These are phyloP conservation scores for Favolaschia claudopus DNA, from an alignment of 768 basidiomycete genomes.

Conservation along the genomic window DNA sequence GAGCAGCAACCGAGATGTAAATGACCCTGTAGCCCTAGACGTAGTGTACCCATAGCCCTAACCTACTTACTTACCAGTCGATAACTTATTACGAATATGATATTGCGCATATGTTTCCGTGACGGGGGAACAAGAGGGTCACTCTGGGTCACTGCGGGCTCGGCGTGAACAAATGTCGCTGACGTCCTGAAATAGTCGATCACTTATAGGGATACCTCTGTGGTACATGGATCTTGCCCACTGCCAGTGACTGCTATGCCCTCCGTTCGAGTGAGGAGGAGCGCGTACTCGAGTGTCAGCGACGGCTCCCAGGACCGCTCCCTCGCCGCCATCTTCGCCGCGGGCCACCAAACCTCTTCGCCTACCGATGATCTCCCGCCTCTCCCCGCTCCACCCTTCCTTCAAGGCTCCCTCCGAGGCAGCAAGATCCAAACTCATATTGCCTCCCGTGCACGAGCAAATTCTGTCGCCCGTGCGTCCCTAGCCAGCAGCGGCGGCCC, in stretches of 20 bases:
- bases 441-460: slow-evolving; percentile 1
- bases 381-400: slow-evolving; percentile 6
- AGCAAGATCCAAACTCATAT: slow-evolving; percentile 47
- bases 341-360: too few relatives aligned
- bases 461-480: not conserved
- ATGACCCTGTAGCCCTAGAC: not conserved
- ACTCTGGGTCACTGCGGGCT: too few relatives aligned
- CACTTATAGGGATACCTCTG: not conserved
- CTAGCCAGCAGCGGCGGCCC: slow-evolving; percentile 1
- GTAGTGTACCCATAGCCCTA: slow-evolving; percentile 5
- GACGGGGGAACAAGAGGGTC: too few relatives aligned
- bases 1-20: slow-evolving; percentile 6
- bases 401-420: slow-evolving; percentile 14
- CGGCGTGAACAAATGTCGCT: too few relatives aligned
- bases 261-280: slow-evolving; percentile 22
- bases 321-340: slow-evolving; percentile 10
- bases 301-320: slow-evolving; percentile 6
- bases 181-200: too few relatives aligned
- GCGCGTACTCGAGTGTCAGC: not conserved
- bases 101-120: too few relatives aligned
- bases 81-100: too few relatives aligned
- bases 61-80: too few relatives aligned
- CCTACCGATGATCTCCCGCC: slow-evolving; percentile 7
- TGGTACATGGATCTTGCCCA: not conserved
- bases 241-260: slow-evolving; percentile 13